Percentiles rank a stretch among this genome's conserved stretches.
These are phyloP conservation scores for Ajuga chamaepitys DNA, from an alignment of 257 asterid genomes.

Conservation along the genomic window DNA sequence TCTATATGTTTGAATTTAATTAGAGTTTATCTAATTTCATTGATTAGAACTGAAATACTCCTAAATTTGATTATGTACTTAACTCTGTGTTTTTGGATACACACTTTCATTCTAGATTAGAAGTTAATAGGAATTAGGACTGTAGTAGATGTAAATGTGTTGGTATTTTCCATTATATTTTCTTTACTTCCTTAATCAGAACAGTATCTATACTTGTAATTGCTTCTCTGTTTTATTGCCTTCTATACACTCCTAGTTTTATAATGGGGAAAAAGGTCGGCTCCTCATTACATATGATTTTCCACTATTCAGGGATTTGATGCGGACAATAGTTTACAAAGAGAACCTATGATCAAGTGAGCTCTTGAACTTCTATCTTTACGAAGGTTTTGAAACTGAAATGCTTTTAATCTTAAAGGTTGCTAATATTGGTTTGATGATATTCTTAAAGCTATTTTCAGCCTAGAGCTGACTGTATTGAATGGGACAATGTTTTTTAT, in stretches of 20 bases:
- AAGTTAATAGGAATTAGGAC: conserved; percentile 2
- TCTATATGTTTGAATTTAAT: not conserved
- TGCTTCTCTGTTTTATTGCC: not conserved
- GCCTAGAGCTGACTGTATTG: conserved; percentile 23
- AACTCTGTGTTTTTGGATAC: not conserved
- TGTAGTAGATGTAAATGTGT: not conserved
- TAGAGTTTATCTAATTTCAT: not conserved
- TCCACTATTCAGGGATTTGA: conserved; percentile 38
- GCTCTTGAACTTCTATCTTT: conserved; percentile 51
- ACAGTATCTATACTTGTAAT: not conserved
- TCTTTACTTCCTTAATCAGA: not conserved
- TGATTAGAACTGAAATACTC: not conserved
- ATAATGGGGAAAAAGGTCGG: not conserved
- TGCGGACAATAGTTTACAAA: conserved; percentile 23
- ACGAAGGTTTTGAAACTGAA: conserved; percentile 30
- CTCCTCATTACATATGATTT: conserved; percentile 1
- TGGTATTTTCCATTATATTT: not conserved
- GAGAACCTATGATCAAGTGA: conserved; percentile 33
- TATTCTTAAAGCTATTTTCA: conserved; percentile 29
- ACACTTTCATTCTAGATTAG: not conserved
- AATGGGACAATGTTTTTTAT: conserved; percentile 34
- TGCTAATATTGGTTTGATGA: conserved; percentile 17
- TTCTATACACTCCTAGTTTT: not conserved
- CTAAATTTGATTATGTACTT: not conserved
- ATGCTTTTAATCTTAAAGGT: conserved; percentile 3